Evolutionary conservation across 2,329 filamentous ascomycete species (phyloP).

Genomic region (Sphaerostilbella broomeana): DNA sequence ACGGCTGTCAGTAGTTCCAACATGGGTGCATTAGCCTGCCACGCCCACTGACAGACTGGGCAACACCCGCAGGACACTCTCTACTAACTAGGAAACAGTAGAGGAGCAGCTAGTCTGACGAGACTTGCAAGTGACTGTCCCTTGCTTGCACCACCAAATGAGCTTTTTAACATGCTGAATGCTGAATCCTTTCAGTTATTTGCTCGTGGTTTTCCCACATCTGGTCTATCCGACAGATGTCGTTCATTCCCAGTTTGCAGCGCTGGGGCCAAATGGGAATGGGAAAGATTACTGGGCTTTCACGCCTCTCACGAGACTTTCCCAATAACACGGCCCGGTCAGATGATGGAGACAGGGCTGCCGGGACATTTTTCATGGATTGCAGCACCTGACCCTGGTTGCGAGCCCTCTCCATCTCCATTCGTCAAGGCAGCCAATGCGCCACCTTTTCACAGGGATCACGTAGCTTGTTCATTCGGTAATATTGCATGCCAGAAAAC

Average conservation of each 20-base stretch:
- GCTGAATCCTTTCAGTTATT: too few relatives aligned
- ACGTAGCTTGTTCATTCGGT: too few relatives aligned
- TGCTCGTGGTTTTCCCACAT: too few relatives aligned
- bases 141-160: neutral
- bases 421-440: too few relatives aligned
- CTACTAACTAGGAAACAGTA: neutral
- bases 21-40: slow-evolving; percentile 1
- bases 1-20: slow-evolving; percentile 6
- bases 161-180: neutral
- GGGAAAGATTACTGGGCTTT: too few relatives aligned
- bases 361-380: neutral
- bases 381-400: slow-evolving; percentile 1
- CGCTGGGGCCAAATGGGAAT: too few relatives aligned
- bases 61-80: neutral
- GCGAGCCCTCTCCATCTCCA: neutral
- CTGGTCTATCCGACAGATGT: too few relatives aligned
- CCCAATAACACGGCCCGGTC: neutral
- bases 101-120: neutral
- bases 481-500: too few relatives aligned
- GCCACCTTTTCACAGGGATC: too few relatives aligned
- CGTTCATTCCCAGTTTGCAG: too few relatives aligned
- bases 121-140: neutral
- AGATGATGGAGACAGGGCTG: slow-evolving; percentile 3
- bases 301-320: too few relatives aligned
- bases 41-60: slow-evolving; percentile 2